These are phyloP conservation scores for Wickerhamiella lipophila DNA, from an alignment of 805 yeast genomes.

Conservation along the genomic window DNA sequence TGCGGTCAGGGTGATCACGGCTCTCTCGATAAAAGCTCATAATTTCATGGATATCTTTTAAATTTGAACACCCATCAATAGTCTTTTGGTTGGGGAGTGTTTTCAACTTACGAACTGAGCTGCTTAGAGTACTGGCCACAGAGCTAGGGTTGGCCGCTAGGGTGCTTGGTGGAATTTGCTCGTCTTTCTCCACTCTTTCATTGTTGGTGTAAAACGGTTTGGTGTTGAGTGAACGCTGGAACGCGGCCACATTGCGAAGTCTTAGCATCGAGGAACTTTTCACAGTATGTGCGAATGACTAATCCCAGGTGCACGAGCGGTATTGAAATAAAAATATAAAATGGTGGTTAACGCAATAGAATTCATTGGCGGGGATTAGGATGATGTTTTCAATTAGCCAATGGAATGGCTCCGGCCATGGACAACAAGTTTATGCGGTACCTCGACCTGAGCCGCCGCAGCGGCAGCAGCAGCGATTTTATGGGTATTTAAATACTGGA, in stretches of 20 bases:
- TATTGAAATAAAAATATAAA: no score
- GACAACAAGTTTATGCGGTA: not conserved
- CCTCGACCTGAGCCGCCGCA: not conserved
- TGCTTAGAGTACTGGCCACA: not conserved
- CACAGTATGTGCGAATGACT: not conserved
- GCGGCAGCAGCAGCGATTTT: not conserved
- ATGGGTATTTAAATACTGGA: slow-evolving; percentile 1
- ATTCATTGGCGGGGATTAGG: no score
- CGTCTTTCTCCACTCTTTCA: not conserved
- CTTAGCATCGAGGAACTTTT: slow-evolving; percentile 2
- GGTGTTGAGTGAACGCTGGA: slow-evolving; percentile 3
- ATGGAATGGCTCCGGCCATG: not conserved
- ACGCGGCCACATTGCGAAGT: slow-evolving; percentile 6
- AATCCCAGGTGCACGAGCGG: no score
- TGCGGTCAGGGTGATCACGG: slow-evolving; percentile 13
- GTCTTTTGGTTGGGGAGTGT: slow-evolving; percentile 8
- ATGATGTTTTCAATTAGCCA: not conserved
- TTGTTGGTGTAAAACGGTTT: not conserved
- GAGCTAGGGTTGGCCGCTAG: not conserved
- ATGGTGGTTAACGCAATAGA: no score
- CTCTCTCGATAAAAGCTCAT: slow-evolving; percentile 19
- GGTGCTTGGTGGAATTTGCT: not conserved
- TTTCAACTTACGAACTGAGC: not conserved
- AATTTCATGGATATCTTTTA: slow-evolving; percentile 19
- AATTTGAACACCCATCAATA: slow-evolving; percentile 17